phyloP scores from a whole-genome alignment of 2,329 filamentous ascomycete genomes.

The Setomelanomma holmii region DNA sequence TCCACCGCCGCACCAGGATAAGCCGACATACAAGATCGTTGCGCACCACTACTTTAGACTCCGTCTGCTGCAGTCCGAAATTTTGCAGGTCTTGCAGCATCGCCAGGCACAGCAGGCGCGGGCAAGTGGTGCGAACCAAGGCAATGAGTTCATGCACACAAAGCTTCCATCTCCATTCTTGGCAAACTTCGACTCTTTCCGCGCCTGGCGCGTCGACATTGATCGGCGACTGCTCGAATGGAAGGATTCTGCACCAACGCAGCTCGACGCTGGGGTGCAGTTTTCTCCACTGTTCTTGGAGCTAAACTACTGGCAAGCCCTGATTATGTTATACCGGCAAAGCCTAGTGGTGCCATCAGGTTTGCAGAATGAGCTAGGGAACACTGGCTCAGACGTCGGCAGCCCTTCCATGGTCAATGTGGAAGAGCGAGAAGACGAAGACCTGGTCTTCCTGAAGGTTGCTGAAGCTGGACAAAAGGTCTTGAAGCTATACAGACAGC shows the following conservation, averaged over 20 bases:
- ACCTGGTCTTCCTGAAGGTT: constrained; percentile 90
- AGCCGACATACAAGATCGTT: constrained; percentile 87
- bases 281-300: constrained; percentile 92
- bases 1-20: constrained; percentile 62
- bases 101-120: constrained; percentile 85
- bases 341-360: constrained; percentile 85
- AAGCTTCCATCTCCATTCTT: constrained; percentile 85
- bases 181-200: constrained; percentile 81
- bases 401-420: constrained; percentile 67
- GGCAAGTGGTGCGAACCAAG: constrained; percentile 66
- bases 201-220: constrained; percentile 87
- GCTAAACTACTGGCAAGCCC: constrained; percentile 96
- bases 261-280: constrained; percentile 80
- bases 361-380: constrained; percentile 77
- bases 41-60: constrained; percentile 92
- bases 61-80: constrained; percentile 89
- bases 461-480: constrained; percentile 95
- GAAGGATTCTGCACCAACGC: constrained; percentile 82
- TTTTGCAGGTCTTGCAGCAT: constrained; percentile 90
- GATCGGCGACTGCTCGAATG: constrained; percentile 83
- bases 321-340: constrained; percentile 94
- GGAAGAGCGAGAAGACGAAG: constrained; percentile 80
- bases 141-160: constrained; percentile 77
- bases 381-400: constrained; percentile 63
- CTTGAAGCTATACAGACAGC: constrained; percentile 84